phyloP scores from a whole-genome alignment of 495 filamentous ascomycete species.

The Aspergillus taichungensis region DNA sequence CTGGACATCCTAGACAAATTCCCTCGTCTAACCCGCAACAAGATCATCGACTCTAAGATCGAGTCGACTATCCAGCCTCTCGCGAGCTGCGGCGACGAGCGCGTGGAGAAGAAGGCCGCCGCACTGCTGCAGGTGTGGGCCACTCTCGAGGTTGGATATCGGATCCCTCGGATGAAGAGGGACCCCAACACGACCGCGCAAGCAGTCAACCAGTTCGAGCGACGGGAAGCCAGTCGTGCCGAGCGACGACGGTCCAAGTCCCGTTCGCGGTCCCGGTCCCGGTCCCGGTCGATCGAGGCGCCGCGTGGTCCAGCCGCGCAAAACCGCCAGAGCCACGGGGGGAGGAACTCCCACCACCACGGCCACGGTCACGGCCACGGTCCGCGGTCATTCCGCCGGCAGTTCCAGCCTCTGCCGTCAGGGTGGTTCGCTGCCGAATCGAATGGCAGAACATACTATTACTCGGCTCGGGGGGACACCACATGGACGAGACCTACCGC shows the following conservation, averaged over 20 bases:
- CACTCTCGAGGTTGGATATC: conserved; percentile 83
- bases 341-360: conserved; percentile 49
- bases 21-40: conserved; percentile 89
- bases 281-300: conserved; percentile 43
- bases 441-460: conserved; percentile 70
- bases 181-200: conserved; percentile 44
- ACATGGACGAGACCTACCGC: conserved; percentile 69
- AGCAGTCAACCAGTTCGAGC: conserved; percentile 53
- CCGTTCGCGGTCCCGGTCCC: conserved; percentile 45
- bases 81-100: conserved; percentile 58
- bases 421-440: conserved; percentile 74
- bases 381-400: conserved; percentile 47
- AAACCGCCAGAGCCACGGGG: conserved; percentile 52
- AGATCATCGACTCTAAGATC: conserved; percentile 94
- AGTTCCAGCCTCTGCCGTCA: conserved; percentile 53
- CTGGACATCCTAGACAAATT: conserved; percentile 84
- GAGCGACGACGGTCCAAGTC: conserved; percentile 48
- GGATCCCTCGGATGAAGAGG: conserved; percentile 79
- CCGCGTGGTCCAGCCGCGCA: conserved; percentile 43
- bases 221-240: conserved; percentile 55
- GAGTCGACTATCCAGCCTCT: conserved; percentile 72
- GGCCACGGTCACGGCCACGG: conserved; percentile 47
- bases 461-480: conserved; percentile 61
- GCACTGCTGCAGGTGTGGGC: conserved; percentile 76
- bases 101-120: conserved; percentile 61